These are phyloP conservation scores for Ustilago curta DNA, from an alignment of 1,284 basidiomycete species.

Conservation along the genomic window DNA sequence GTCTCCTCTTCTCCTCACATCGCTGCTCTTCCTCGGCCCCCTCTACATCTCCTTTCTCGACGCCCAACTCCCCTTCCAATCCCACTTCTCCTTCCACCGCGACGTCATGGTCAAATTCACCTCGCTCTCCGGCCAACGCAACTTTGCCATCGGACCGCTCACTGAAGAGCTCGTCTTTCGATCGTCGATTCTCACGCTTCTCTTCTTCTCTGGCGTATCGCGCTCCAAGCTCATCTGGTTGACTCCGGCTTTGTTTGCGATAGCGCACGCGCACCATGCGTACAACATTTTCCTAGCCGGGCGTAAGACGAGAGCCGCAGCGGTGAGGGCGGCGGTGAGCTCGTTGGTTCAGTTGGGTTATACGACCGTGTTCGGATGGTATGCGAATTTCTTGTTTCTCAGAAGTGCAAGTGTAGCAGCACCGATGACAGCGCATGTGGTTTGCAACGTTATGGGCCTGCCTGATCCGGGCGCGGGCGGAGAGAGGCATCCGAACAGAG, in stretches of 20 bases:
- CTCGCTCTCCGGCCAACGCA: conserved; percentile 77
- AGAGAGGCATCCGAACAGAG: conserved; percentile 69
- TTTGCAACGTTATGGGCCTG: conserved; percentile 95
- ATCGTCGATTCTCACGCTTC: conserved; percentile 81
- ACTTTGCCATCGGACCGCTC: conserved; percentile 83
- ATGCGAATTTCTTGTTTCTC: conserved; percentile 85
- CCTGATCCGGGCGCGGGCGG: conserved; percentile 74
- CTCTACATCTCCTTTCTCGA: conserved; percentile 77
- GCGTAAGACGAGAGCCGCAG: conserved; percentile 72
- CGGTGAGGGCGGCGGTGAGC: conserved; percentile 74
- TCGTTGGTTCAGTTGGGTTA: conserved; percentile 81
- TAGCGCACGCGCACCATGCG: conserved; percentile 91
- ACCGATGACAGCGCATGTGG: conserved; percentile 75
- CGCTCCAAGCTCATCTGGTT: conserved; percentile 78
- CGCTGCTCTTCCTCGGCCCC: conserved; percentile 85
- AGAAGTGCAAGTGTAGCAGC: conserved; percentile 75
- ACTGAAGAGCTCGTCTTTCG: conserved; percentile 95
- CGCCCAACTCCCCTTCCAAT: conserved; percentile 76
- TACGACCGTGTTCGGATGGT: conserved; percentile 91
- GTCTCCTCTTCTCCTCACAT: conserved; percentile 73
- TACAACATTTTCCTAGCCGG: conserved; percentile 80
- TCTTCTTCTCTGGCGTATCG: conserved; percentile 77
- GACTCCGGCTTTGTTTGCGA: conserved; percentile 86
- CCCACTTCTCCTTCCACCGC: conserved; percentile 45
- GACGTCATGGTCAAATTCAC: conserved; percentile 72